Evolutionary conservation across 2,329 filamentous ascomycete species (phyloP), one percentile per base, ranked within the genome.

Genomic region (Venturia carpophila): DNA sequence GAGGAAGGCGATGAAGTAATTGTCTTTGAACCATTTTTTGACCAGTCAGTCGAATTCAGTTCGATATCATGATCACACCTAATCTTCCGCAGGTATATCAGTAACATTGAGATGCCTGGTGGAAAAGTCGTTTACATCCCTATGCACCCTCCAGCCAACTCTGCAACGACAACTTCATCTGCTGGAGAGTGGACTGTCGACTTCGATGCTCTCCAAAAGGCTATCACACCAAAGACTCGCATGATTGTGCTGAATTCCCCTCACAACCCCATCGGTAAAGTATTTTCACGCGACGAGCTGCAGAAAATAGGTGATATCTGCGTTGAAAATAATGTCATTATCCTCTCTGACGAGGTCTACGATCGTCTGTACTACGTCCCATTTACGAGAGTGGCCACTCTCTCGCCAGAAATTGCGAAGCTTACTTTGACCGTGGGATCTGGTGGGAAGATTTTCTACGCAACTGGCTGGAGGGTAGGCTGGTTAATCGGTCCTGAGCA

Each of bases 71-170:
- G 1, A 17, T 9, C 43, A 41, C 19, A 3, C 17, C 62, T 49
- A 19, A 63, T 4, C 7, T 27, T 15, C 27, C 15, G 17, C 63
- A 86, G 83, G 71, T 96, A 97, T 75, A 96, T 99, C 70, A 92
- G 88, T 80, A 99, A 99, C 78, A 97, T 99, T 69, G 90, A 97
- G 77, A 97, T 99, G 92, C 87, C 94, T 0, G 94, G 94, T 63
- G 94, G 94, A 69, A 95, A 88, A 74, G 91, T 97, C 68, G 88
- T 93, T 70, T 97, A 97, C 74, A 93, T 97, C 30, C 92, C 94
- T n/a, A 82, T 99, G 74, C 90, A 94, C 68, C 93, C 94, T 37
- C 94, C 94, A 11, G 82, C 84, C 68, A 87, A 91, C 58, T 94
- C 94, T 62, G 88, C 86, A 5, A 85, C 82, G 47, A 84, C 87